Percentiles rank a stretch among this genome's conserved stretches.
phyloP scores from a whole-genome alignment of 805 yeast genomes.

The Isabelozyma rhagii region DNA sequence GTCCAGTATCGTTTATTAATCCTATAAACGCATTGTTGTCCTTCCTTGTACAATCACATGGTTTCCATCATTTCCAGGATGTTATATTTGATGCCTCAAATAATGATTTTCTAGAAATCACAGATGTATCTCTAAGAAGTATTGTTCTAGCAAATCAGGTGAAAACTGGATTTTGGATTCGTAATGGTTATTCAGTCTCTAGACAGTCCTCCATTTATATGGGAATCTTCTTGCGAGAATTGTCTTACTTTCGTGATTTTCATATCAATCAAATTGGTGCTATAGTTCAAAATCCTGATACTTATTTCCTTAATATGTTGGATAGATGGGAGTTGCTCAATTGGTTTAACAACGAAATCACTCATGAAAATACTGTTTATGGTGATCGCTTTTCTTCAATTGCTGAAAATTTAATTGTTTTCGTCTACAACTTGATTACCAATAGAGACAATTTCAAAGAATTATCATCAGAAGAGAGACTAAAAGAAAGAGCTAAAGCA shows the following conservation, averaged over 20 bases:
- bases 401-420: constrained; percentile 40
- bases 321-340: constrained; percentile 57
- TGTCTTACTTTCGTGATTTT: constrained; percentile 41
- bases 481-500: constrained; percentile 27
- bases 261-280: constrained; percentile 45
- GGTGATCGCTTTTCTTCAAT: constrained; percentile 48
- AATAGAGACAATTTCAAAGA: constrained; percentile 27
- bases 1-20: constrained; percentile 54
- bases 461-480: constrained; percentile 22
- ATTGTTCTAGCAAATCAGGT: constrained; percentile 62
- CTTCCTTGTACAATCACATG: constrained; percentile 33
- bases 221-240: constrained; percentile 38
- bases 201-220: constrained; percentile 50
- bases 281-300: constrained; percentile 33
- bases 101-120: constrained; percentile 41
- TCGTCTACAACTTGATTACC: constrained; percentile 44
- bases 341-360: constrained; percentile 43
- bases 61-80: constrained; percentile 14
- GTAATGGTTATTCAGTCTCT: constrained; percentile 60
- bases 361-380: constrained; percentile 35
- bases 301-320: constrained; percentile 35
- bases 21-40: constrained; percentile 61
- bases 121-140: constrained; percentile 59
- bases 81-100: constrained; percentile 7
- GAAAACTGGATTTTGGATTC: constrained; percentile 65